Evolutionary conservation across 2,329 filamentous ascomycete genomes (phyloP), one percentile per base, ranked within the genome.

Genomic region (Diaporthe caulivora): DNA sequence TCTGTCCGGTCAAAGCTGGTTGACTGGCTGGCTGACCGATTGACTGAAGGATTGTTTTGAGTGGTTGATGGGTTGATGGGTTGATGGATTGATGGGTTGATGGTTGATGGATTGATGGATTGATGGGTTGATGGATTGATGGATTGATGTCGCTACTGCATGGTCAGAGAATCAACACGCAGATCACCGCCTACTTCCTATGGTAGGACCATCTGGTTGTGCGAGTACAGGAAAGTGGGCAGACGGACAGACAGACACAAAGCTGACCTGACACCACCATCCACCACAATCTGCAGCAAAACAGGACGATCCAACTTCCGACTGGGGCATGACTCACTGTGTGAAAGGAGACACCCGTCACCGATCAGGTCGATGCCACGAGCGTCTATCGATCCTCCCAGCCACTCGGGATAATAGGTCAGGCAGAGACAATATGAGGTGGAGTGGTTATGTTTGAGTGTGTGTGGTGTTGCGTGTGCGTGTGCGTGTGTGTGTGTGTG

Each of bases 281-380:
- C n/a, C 29, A 18, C 24, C 31, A 40, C n/a, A 15, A 34, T 21
- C 55, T 54, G 69, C 55, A 53, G 31, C 3, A 57, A 34, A 62
- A 26, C 24, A 42, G 13, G 57, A 29, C 29, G 57, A 53, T 47
- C 44, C 55, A 71, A 44, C 44, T 62, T 47, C 44, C 55, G 62
- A 44, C 44, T 62, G 69, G 49, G 29, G 47, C 49, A 47, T 71
- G 69, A 62, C 69, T 71, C 69, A 71, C 69, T 29, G 15, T 24
- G 57, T 44, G 42, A 15, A 21, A 51, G 29, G 51, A 49, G 34
- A 31, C 54, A 58, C 68, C 54, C 60, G 54, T 53, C 44, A 17
- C 40, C 29, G 9, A 44, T 18, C 42, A 60, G 54, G 47, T 8
- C 31, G n/a, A 60, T 60, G 40, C 31, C 68, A 54, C 69, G n/a